Evolutionary conservation across 345 rosid species (phyloP).

Genomic region (Eutrema yunnanense): DNA sequence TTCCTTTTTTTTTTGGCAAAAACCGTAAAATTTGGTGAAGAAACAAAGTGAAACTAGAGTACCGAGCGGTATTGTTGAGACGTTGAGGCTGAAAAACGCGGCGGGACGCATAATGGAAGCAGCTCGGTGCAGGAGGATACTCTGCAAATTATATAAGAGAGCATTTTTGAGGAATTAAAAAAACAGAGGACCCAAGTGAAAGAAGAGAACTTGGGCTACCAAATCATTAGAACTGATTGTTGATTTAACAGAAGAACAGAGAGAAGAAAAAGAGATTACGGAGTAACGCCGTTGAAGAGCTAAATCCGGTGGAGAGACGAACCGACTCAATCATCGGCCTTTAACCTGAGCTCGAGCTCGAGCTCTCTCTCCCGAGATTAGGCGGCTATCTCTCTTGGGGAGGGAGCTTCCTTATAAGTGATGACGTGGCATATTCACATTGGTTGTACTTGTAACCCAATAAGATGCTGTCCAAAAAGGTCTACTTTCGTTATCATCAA

Average conservation of each 20-base stretch:
- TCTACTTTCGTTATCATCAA: no score
- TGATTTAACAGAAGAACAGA: background rate
- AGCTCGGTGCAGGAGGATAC: constrained; percentile 38
- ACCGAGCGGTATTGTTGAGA: constrained; percentile 45
- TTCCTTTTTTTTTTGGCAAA: background rate
- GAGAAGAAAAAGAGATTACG: constrained; percentile 32
- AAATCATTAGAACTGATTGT: background rate
- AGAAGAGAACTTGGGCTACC: background rate
- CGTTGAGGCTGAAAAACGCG: constrained; percentile 33
- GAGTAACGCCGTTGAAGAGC: constrained; percentile 41
- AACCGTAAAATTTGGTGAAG: background rate
- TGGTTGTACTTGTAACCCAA: background rate
- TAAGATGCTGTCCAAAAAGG: background rate
- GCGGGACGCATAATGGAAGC: constrained; percentile 34
- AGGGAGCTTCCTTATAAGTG: background rate
- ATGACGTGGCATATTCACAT: background rate
- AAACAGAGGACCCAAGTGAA: background rate
- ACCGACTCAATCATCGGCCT: constrained; percentile 52
- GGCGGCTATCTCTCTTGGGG: constrained; percentile 16
- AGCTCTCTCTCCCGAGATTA: no score
- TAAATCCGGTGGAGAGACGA: constrained; percentile 54
- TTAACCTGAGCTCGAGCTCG: background rate
- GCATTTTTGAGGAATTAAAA: background rate
- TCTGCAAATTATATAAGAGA: constrained; percentile 29
- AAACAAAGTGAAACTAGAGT: background rate